phyloP scores from a whole-genome alignment of 2,329 filamentous ascomycete species.

The Fonsecaea monophora region DNA sequence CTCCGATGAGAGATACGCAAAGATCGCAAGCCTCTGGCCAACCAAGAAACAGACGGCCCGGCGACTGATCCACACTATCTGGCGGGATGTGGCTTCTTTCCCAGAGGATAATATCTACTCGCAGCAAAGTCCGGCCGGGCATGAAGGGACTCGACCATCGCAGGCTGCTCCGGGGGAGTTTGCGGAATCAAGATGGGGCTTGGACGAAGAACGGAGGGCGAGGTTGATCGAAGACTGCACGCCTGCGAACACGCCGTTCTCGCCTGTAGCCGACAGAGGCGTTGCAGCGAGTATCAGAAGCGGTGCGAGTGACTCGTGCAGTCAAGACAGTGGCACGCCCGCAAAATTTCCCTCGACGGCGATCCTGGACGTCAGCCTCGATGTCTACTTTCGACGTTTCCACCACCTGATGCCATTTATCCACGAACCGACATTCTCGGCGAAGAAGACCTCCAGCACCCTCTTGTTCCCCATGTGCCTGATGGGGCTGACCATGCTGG shows the following conservation, averaged over 20 bases:
- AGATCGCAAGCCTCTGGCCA: conserved; percentile 23
- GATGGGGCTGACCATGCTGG: conserved; percentile 17
- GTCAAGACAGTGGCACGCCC: neutral
- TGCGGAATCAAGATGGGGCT: conserved; percentile 19
- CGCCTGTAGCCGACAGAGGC: neutral
- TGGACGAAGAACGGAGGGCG: conserved; percentile 15
- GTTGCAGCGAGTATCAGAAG: conserved; percentile 4
- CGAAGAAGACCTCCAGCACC: conserved; percentile 14
- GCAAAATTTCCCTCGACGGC: conserved; percentile 19
- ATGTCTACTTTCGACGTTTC: conserved; percentile 21
- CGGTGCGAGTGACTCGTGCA: neutral
- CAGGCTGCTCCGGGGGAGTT: neutral
- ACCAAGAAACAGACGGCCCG: conserved; percentile 11
- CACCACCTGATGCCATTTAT: conserved; percentile 25
- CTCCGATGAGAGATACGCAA: conserved; percentile 22
- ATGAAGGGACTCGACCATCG: neutral
- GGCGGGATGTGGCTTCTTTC: conserved; percentile 19
- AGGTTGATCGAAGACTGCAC: conserved; percentile 18
- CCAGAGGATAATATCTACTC: conserved; percentile 22
- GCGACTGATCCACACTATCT: conserved; percentile 24
- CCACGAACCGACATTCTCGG: conserved; percentile 16
- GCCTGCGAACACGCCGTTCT: neutral
- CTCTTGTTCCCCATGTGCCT: conserved; percentile 22
- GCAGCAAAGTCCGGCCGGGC: neutral
- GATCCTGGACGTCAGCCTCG: conserved; percentile 27